Evolutionary conservation across 768 basidiomycete genomes (phyloP), one percentile per base, ranked within the genome.

Genomic region (Suillus cothurnatus): DNA sequence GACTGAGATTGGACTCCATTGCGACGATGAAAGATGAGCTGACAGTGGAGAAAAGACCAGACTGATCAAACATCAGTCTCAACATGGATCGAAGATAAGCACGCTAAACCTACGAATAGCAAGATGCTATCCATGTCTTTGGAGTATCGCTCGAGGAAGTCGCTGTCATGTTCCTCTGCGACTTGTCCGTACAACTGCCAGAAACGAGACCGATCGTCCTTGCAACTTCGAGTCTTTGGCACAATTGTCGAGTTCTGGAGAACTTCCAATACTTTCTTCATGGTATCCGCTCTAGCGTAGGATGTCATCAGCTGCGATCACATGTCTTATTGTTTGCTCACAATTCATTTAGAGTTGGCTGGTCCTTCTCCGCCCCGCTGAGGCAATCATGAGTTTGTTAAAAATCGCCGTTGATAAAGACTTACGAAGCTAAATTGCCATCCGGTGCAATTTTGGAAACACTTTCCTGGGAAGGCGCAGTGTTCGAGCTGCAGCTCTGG

Each of bases 51-150:
- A 69, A 69, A 31, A 69, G 58, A 39, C 68, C 64, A 8, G 68
- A 64, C 68, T 69, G 28, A 23, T 32, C 19, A 6, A 58, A 9
- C 5, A 19, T 60, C 38, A 38, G 4, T 26, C 59, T 60, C 31
- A 34, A 26, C 41, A 60, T 3, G 39, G 4, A 4, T 31, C 9
- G 7, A 31, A 19, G 15, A 31, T 31, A 31, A 6, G 17, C 17
- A 11, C 4, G 8, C 28, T 3, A 19, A 17, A 61, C 72, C n/a
- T 57, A 73, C 72, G 50, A 73, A 73, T 52, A 73, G 56, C 4
- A 73, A 55, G 7, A 71, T 49, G 4, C 66, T 66, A 49, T 72
- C 68, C 50, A 72, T 63, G 32, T 67, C 66, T 21, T 63, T 50
- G 7, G 60, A 64, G 52, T 65, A 70, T 32, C 65, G 62, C 6